Percentiles rank a stretch among this genome's conserved stretches.
These are phyloP conservation scores for Panus rudis DNA, from an alignment of 768 basidiomycete species.

Conservation along the genomic window DNA sequence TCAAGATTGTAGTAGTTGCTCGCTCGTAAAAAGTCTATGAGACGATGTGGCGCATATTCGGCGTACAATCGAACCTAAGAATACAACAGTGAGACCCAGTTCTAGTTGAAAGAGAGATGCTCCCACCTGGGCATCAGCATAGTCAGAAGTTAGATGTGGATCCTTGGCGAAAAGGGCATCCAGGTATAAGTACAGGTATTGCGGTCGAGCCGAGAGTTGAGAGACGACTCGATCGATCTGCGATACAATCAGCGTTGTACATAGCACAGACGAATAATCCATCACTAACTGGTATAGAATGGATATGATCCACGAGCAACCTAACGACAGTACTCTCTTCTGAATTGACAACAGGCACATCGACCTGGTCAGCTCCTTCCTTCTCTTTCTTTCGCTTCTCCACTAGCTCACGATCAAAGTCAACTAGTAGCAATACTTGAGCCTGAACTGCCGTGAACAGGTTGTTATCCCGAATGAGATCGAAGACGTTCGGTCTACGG, in stretches of 20 bases:
- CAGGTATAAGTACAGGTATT: slow-evolving; percentile 89
- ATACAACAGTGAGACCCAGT: neutral
- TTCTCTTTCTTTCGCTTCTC: slow-evolving; percentile 42
- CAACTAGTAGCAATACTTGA: slow-evolving; percentile 85
- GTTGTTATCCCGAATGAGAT: slow-evolving; percentile 89
- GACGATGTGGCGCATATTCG: slow-evolving; percentile 66
- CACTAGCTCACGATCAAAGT: slow-evolving; percentile 88
- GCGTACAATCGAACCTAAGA: slow-evolving; percentile 82
- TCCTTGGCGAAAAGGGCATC: slow-evolving; percentile 88
- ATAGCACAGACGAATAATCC: neutral
- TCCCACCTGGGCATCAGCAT: slow-evolving; percentile 78
- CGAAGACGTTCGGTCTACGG: slow-evolving; percentile 84
- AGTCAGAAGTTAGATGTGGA: slow-evolving; percentile 67
- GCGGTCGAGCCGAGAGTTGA: slow-evolving; percentile 68
- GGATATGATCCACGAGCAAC: slow-evolving; percentile 86
- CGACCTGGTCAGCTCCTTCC: slow-evolving; percentile 27
- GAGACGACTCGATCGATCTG: slow-evolving; percentile 85
- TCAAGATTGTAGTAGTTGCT: slow-evolving; percentile 91
- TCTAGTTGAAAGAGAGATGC: neutral
- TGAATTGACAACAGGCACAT: slow-evolving; percentile 25
- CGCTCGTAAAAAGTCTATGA: slow-evolving; percentile 88
- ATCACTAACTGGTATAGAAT: slow-evolving; percentile 83
- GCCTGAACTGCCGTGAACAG: slow-evolving; percentile 93
- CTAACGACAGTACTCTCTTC: slow-evolving; percentile 72
- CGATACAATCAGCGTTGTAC: neutral